Percentiles rank a stretch among this genome's conserved stretches.
phyloP scores from a whole-genome alignment of 2,329 filamentous ascomycete species.

The Coccinonectria pachysandricola region DNA sequence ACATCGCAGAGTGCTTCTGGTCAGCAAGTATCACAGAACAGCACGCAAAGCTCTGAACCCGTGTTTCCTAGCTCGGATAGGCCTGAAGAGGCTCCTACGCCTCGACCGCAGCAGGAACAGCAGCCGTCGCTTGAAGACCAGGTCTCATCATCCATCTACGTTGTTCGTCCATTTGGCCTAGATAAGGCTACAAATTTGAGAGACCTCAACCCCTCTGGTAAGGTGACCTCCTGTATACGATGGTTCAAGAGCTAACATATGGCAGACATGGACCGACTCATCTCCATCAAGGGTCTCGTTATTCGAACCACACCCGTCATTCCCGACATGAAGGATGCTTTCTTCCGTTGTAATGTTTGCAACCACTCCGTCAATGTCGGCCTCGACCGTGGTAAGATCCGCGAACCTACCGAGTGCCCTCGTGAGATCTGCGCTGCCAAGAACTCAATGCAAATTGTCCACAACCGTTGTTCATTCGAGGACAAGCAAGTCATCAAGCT shows the following conservation, averaged over 20 bases:
- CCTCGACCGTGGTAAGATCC: slow-evolving; percentile 91
- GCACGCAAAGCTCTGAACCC: slow-evolving; percentile 58
- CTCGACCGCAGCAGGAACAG: slow-evolving; percentile 30
- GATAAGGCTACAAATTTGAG: slow-evolving; percentile 83
- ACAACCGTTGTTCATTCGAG: slow-evolving; percentile 88
- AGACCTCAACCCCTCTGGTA: slow-evolving; percentile 80
- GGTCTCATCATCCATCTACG: slow-evolving; percentile 69
- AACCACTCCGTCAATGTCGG: slow-evolving; percentile 84
- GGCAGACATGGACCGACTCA: slow-evolving; percentile 84
- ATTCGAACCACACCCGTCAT: slow-evolving; percentile 95
- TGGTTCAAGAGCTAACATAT: slow-evolving; percentile 5
- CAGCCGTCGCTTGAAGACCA: slow-evolving; percentile 63
- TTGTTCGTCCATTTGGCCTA: slow-evolving; percentile 80
- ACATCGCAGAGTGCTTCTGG: slow-evolving; percentile 47
- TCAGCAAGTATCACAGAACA: slow-evolving; percentile 34
- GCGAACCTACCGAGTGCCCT: slow-evolving; percentile 84
- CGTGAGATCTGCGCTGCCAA: slow-evolving; percentile 69
- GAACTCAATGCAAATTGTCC: slow-evolving; percentile 97
- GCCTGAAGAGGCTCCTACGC: slow-evolving; percentile 35
- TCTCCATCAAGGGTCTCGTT: slow-evolving; percentile 90
- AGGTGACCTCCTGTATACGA: slow-evolving; percentile 8
- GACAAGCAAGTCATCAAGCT: slow-evolving; percentile 99
- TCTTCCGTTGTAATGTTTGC: slow-evolving; percentile 92
- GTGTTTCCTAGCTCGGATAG: slow-evolving; percentile 72
- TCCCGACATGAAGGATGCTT: slow-evolving; percentile 97